These are phyloP conservation scores for Tricholoma furcatifolium DNA, from an alignment of 768 basidiomycete genomes.

Conservation along the genomic window DNA sequence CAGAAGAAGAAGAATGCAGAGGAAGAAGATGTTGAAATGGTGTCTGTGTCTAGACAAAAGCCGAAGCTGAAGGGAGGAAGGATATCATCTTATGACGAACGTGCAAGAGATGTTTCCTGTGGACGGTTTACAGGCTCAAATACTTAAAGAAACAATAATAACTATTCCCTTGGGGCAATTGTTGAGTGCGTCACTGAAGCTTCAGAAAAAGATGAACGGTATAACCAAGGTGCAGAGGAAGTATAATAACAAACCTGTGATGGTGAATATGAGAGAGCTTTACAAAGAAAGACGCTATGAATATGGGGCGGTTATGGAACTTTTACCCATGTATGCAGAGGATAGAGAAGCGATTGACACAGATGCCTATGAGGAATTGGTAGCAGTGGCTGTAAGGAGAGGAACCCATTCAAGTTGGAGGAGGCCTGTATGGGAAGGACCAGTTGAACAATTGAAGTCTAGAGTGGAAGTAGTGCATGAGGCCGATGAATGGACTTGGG, in stretches of 20 bases:
- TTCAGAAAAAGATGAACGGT: conserved; percentile 9
- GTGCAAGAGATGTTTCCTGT: conserved; percentile 4
- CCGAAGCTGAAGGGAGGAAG: background rate
- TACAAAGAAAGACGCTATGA: background rate
- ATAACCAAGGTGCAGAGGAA: conserved; percentile 9
- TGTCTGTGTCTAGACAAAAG: background rate
- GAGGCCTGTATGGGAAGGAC: too few relatives aligned
- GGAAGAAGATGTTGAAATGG: background rate
- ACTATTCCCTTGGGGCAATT: background rate
- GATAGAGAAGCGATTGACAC: too few relatives aligned
- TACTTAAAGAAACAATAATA: background rate
- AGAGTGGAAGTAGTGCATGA: background rate
- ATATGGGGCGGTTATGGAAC: background rate
- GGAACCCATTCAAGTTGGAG: too few relatives aligned
- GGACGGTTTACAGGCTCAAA: background rate
- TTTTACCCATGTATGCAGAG: background rate
- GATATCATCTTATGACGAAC: conserved; percentile 2
- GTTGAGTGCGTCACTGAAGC: background rate
- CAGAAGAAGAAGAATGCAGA: background rate
- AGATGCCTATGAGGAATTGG: too few relatives aligned
- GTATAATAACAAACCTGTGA: conserved; percentile 9
- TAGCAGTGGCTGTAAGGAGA: too few relatives aligned
- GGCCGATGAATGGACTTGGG: background rate
- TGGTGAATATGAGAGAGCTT: too few relatives aligned
- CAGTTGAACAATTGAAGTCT: too few relatives aligned